Base-by-base conservation (phyloP, 805 yeast genomes). In the Schwanniomyces polymorphus region DNA sequence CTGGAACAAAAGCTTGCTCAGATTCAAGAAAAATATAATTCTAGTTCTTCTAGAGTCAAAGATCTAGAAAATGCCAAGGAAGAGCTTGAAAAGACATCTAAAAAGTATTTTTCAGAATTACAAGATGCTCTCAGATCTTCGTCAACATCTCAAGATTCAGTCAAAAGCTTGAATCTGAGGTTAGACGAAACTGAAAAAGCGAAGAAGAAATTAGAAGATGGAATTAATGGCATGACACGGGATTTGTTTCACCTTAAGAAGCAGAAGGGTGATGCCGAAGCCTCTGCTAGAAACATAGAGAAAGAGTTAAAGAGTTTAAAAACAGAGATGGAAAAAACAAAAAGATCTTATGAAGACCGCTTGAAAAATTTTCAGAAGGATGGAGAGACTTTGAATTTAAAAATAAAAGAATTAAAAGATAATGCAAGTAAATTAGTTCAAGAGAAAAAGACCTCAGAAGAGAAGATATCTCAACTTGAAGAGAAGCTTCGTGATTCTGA, bases 141-240 rank as follows among this genome's bases (percentile, higher is more conserved):
- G 16, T 51, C 57, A 1, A 37, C 51, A 1, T 52, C 67, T 9
- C 61, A 54, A 6, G 73, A 63, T 10, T 43, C 60, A 0, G 40
- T 65, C 14, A 65, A 63, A 27, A 57, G 59, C 14, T 52, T 76
- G 14, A 63, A 64, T 35, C 48, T 49, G 2, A 72, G 72, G 48
- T 54, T 76, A 12, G 59, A 59, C 4, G 49, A 59, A 1, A 46
- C 68, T 7, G 74, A 68, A 38, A 63, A 61, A 7, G 78, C 76
- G 10, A 85, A 82, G 55, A 74, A 74, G 23, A 84, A 79, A 52
- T 87, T 92, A 1, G 97, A 91, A 57, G 85, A 82, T 49, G 97
- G 96, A 4, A 85, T 91, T 43, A 91, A 91, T 60, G 91, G 90
- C 55, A 88, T 91, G 96, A 86, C 85, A 45, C 73, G 92, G 34